Conservation (phyloP, 1,284 basidiomycete genomes). For the Tilletia horrida region DNA sequence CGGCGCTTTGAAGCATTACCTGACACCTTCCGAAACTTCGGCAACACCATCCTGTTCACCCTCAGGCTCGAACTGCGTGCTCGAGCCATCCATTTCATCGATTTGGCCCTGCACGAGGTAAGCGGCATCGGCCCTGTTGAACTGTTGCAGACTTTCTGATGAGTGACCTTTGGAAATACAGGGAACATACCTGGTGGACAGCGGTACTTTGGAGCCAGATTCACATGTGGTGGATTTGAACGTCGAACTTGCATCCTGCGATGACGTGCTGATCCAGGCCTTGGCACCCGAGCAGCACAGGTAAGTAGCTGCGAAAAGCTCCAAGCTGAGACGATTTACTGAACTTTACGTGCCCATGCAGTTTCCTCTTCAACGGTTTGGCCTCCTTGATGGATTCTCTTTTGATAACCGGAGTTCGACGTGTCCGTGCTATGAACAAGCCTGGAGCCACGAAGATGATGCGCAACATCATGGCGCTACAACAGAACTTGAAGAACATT, state of each 20-base stretch:
- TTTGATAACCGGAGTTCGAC: constrained; percentile 71
- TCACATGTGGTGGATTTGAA: constrained; percentile 85
- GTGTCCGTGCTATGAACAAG: constrained; percentile 69
- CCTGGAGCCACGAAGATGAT: constrained; percentile 83
- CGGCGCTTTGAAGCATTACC: constrained; percentile 67
- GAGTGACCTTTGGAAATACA: constrained; percentile 50
- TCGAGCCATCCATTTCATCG: constrained; percentile 76
- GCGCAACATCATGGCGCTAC: constrained; percentile 84
- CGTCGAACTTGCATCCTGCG: constrained; percentile 71
- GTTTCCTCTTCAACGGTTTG: constrained; percentile 82
- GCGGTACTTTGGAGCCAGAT: constrained; percentile 82
- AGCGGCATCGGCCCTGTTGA: not conserved
- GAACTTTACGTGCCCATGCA: no score
- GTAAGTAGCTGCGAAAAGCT: not conserved
- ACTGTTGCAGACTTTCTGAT: not conserved
- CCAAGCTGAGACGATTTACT: no score
- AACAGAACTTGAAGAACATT: constrained; percentile 75
- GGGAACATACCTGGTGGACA: constrained; percentile 63
- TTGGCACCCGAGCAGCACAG: constrained; percentile 28
- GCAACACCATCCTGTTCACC: constrained; percentile 80
- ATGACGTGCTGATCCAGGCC: constrained; percentile 61
- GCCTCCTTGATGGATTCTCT: constrained; percentile 81
- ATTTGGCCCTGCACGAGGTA: constrained; percentile 64
- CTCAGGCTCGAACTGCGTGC: constrained; percentile 85
- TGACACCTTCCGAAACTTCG: constrained; percentile 82